phyloP scores from a whole-genome alignment of 73 alveolate genomes.

The Tetrahymena borealis region DNA sequence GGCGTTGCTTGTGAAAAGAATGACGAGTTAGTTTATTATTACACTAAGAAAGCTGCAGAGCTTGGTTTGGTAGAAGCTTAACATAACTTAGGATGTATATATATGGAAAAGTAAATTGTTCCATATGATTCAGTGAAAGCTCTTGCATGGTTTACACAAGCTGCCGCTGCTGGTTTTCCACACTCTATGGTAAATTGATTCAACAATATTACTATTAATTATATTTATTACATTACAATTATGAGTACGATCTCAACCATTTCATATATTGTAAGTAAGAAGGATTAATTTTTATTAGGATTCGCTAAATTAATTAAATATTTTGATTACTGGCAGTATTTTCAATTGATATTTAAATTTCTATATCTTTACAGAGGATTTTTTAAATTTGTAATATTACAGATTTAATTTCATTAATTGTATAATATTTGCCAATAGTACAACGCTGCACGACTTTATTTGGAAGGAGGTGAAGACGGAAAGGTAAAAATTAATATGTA shows the following conservation, averaged over 20 bases:
- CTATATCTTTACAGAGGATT: background rate
- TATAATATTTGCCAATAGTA: background rate
- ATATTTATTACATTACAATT: too few species aligned
- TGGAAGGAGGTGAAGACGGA: constrained; percentile 26
- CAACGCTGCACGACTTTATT: constrained; percentile 39
- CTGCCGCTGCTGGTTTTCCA: constrained; percentile 36
- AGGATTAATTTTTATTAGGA: too few species aligned
- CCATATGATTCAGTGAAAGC: constrained; percentile 18
- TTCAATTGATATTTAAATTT: background rate
- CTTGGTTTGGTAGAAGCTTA: constrained; percentile 28
- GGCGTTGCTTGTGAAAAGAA: constrained; percentile 25
- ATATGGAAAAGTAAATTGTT: constrained; percentile 7
- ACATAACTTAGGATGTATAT: constrained; percentile 28
- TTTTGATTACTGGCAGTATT: background rate
- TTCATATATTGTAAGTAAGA: too few species aligned
- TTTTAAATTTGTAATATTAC: background rate
- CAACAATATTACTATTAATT: background rate
- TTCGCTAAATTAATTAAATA: background rate
- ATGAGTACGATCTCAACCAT: too few species aligned
- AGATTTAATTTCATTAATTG: background rate
- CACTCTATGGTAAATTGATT: constrained; percentile 3
- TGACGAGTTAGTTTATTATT: constrained; percentile 18
- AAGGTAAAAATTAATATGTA: constrained; percentile 3
- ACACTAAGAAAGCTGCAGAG: constrained; percentile 30
- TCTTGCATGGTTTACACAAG: constrained; percentile 42